Conservation (phyloP, 495 filamentous ascomycete genomes). For the Neurospora sp. region DNA sequence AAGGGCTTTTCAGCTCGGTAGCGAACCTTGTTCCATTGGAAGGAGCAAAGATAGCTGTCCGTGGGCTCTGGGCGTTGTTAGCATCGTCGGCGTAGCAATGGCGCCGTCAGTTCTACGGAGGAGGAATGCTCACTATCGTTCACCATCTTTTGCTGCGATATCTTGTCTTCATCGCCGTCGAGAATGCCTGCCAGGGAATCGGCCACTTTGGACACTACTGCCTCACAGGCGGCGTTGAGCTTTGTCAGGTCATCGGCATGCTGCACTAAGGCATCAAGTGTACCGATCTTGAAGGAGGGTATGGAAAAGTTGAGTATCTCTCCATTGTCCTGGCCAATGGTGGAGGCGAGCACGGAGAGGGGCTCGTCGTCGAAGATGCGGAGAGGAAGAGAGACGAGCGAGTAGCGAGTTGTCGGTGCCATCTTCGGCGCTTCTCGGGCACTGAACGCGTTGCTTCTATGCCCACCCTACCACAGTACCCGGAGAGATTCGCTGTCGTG, state of each 20-base stretch:
- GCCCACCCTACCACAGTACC: not conserved
- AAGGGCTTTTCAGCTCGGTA: conserved; percentile 87
- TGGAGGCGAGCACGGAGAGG: conserved; percentile 56
- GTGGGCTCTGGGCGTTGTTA: conserved; percentile 57
- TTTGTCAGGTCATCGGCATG: conserved; percentile 93
- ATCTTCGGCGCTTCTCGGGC: not conserved
- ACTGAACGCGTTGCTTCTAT: not conserved
- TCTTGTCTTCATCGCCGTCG: conserved; percentile 71
- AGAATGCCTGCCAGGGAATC: conserved; percentile 74
- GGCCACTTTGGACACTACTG: conserved; percentile 75
- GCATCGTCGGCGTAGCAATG: not conserved
- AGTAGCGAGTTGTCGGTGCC: conserved; percentile 24
- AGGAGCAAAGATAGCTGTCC: conserved; percentile 81
- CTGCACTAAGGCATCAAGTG: conserved; percentile 88
- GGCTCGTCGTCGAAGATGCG: conserved; percentile 61
- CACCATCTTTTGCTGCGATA: conserved; percentile 80
- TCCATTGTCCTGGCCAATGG: conserved; percentile 65
- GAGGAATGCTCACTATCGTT: conserved; percentile 67
- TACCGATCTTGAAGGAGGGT: conserved; percentile 94
- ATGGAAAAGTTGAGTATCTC: conserved; percentile 69
- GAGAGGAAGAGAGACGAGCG: conserved; percentile 39
- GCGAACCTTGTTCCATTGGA: conserved; percentile 93
- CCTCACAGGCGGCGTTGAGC: conserved; percentile 68
- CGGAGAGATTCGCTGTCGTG: not conserved
- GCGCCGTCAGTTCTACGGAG: not conserved